Percentiles rank a stretch among this genome's conserved stretches.
Conservation (phyloP, 2,329 filamentous ascomycete genomes). For the Aspergillus costaricaensis region DNA sequence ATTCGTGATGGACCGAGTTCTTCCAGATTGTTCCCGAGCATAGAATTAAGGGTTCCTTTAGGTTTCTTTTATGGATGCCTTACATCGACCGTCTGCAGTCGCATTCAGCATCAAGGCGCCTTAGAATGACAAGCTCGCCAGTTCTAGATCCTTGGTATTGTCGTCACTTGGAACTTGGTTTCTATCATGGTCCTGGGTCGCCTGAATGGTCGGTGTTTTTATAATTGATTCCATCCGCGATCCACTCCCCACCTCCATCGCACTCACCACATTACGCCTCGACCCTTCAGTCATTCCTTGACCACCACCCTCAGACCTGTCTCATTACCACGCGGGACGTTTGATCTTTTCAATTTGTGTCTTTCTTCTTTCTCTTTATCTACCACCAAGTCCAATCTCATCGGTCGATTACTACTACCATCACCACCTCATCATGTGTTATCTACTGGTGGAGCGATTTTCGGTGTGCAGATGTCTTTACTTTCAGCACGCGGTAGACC, state of each 20-base stretch:
- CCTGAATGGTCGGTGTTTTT: constrained; percentile 5
- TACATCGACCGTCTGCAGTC: constrained; percentile 1
- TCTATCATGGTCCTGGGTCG: constrained; percentile 2
- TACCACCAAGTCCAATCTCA: background rate
- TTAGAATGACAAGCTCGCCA: background rate
- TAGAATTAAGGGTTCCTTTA: background rate
- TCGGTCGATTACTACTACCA: constrained; percentile 1
- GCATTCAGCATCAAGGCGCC: background rate
- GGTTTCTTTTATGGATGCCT: constrained; percentile 7
- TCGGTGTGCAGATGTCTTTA: constrained; percentile 85
- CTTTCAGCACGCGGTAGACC: constrained; percentile 82
- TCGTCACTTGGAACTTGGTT: background rate
- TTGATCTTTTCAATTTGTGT: background rate
- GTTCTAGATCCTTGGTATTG: background rate
- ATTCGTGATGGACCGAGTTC: constrained; percentile 3
- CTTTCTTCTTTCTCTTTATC: background rate
- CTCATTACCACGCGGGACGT: constrained; percentile 5
- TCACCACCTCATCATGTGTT: constrained; percentile 67
- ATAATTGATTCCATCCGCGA: constrained; percentile 1
- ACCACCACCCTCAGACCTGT: constrained; percentile 1
- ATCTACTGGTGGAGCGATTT: constrained; percentile 82
- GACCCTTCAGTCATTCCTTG: background rate
- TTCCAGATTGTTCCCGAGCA: background rate
- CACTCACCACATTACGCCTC: background rate
- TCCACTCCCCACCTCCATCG: background rate